Evolutionary conservation across 805 yeast genomes (phyloP), one percentile per base, ranked within the genome.

Genomic region (Lipomyces chichibuensis): DNA sequence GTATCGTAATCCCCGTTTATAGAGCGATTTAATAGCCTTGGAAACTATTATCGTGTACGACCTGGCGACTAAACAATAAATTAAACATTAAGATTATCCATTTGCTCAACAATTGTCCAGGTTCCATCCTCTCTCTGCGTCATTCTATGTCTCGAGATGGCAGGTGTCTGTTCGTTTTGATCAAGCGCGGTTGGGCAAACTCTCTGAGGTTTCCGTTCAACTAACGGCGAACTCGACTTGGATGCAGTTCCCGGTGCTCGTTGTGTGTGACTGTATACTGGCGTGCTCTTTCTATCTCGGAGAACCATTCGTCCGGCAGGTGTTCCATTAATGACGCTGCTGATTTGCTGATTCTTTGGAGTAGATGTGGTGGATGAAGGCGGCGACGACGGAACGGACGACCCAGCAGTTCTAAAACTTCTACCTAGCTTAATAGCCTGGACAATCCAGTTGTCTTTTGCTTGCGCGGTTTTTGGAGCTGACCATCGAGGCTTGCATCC

Each of bases 341-440:
- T 27, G n/a, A 13, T 14, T 14, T 37, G 46, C 35, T 57, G 14
- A 20, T 59, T 53, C 51, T 27, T 27, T 14, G 61, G 64, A 23
- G 64, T 56, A 14, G 46, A 58, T 33, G 32, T 17, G 49, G 37
- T n/a, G 39, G 54, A 25, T 29, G 46, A 29, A 43, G 49, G 49
- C 20, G 49, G 49, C 13, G 49, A 43, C 9, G 49, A n/a, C 14
- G 55, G 25, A 32, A 17, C 23, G 33, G 37, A 13, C 43, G n/a
- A 9, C 8, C 29, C 56, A 37, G 62, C 55, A 11, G 76, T 77
- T 71, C 76, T 72, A 49, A 78, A 61, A 7, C 74, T 57, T 7
- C 80, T 71, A 1, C 80, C 81, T 25, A 75, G 63, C 54, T 64
- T 65, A 27, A 79, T 75, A 1, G 77, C 80, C 2, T 65, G 58